A percentile compares a stretch with the other conserved stretches of the same genome.
phyloP scores from a whole-genome alignment of 148 eudicot species.

The Rhododendron griersonianum region DNA sequence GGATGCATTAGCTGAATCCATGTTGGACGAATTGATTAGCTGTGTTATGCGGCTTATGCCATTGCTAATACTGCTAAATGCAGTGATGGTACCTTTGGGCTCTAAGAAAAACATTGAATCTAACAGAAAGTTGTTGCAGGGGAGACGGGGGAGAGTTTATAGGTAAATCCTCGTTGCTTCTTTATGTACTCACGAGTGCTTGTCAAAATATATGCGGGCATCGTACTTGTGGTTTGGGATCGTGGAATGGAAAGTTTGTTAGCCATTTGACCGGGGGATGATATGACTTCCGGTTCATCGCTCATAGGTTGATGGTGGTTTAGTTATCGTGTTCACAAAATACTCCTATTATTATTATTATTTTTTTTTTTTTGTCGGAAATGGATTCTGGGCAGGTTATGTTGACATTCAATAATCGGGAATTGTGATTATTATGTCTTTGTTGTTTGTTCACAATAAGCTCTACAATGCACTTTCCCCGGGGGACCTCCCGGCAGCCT shows the following conservation, averaged over 20 bases:
- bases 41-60: neutral
- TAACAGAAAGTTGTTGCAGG: neutral
- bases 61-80: neutral
- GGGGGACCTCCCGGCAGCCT: neutral
- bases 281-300: too few relatives aligned
- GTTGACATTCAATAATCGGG: neutral
- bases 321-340: neutral
- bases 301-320: neutral
- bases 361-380: neutral
- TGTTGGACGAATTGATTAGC: neutral
- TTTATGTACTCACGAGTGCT: neutral
- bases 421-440: neutral
- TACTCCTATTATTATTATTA: neutral
- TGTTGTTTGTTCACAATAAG: neutral
- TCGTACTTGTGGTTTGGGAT: neutral
- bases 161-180: neutral
- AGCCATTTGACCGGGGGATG: neutral
- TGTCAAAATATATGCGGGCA: neutral
- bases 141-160: neutral
- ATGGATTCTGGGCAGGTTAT: neutral
- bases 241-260: neutral
- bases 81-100: neutral
- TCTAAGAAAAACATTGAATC: neutral
- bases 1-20: neutral
- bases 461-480: neutral